Evolutionary conservation across 192 early-diverging fungal genomes (phyloP), one percentile per base, ranked within the genome.

Genomic region (Coemansia sp.): DNA sequence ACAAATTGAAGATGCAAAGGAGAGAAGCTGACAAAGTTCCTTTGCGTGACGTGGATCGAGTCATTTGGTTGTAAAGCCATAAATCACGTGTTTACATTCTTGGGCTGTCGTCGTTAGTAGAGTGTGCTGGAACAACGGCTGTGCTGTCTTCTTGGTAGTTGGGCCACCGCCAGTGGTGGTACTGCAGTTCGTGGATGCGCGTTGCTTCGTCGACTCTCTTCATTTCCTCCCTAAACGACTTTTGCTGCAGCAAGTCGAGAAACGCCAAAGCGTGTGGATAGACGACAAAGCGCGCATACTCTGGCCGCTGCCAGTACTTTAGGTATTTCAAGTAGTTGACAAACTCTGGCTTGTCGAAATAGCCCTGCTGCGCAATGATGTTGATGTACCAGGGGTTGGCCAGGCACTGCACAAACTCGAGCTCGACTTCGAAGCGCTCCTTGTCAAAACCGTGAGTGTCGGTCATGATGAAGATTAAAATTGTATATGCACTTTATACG

Each of bases 401-500:
- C 15, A 98, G 85, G 70, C 93, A 95, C 79, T 97, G 95, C 15
- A 98, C 86, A 87, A 98, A 98, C 83, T 98, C 97, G 41, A 98
- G 88, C 80, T 98, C 96, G 20, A 95, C 89, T 74, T 92, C 88
- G 69, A 96, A 96, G 24, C 96, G 89, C 67, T 87, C 86, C 63
- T 83, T 77, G 65, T 59, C 13, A 55, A 73, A 70, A 13, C 49
- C 9, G 3, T 20, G 49, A 5, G 49, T 8, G 49, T 52, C 49
- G 7, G 49, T 5, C 49, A 52, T 52, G 49, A 52, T 46, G 16
- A 16, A 18, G 16, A 46, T 46, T 8, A 41, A 27, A 27, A 27
- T 27, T 27, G 27, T 27, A 27, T 27, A 27, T 27, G 27, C 27
- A 27, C 27, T 27, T 27, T 27, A 27, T 1, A 27, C 27, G 1